These are phyloP conservation scores for Panicum virgatum DNA, from an alignment of 202 grass and related monocot genomes.

Conservation along the genomic window DNA sequence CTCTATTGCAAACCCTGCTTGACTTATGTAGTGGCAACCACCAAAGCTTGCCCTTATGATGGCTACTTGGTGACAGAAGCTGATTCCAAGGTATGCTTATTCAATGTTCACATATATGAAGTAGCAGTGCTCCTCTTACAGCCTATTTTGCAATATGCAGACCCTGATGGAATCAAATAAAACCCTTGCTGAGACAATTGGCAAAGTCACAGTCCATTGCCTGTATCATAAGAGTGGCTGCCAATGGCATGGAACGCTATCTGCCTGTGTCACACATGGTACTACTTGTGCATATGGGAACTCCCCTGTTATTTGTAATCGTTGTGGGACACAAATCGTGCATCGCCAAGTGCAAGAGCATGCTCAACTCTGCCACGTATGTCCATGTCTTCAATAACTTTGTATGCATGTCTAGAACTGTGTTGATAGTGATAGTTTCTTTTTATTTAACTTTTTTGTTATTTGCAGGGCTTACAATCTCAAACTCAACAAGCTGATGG, in stretches of 20 bases:
- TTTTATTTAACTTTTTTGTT: constrained; percentile 27
- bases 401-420: constrained; percentile 3
- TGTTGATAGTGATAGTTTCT: constrained; percentile 7
- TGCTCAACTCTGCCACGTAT: constrained; percentile 91
- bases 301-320: constrained; percentile 91
- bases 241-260: constrained; percentile 86
- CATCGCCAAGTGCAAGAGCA: constrained; percentile 97
- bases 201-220: constrained; percentile 80
- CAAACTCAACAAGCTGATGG: constrained; percentile 65
- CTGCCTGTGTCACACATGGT: constrained; percentile 78
- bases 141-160: constrained; percentile 55
- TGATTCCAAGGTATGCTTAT: constrained; percentile 83
- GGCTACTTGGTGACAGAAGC: constrained; percentile 96
- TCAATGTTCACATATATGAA: background rate
- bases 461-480: constrained; percentile 65
- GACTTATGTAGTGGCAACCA: constrained; percentile 84
- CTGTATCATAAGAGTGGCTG: constrained; percentile 93
- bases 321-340: constrained; percentile 85
- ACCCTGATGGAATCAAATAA: constrained; percentile 80
- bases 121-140: background rate
- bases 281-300: constrained; percentile 75
- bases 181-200: constrained; percentile 74
- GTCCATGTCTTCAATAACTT: constrained; percentile 30
- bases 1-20: constrained; percentile 98
- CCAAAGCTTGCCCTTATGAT: constrained; percentile 96